A percentile compares a stretch with the other conserved stretches of the same genome.
Evolutionary conservation across 192 early-diverging fungal genomes (phyloP).

Genomic region (Entomortierella parvispora): DNA sequence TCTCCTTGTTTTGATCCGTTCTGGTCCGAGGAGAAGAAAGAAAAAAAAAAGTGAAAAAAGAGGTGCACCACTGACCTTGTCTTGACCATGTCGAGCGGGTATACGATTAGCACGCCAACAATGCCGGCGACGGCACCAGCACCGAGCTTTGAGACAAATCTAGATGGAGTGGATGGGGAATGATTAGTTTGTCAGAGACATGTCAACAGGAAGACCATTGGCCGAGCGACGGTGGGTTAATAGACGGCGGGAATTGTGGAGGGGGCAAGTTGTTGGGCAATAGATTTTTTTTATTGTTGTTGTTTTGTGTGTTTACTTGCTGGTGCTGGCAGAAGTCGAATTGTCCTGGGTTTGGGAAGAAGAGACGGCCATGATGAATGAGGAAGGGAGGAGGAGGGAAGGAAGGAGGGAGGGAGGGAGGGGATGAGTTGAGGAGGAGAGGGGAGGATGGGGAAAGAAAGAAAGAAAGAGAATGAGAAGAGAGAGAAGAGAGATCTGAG

Average conservation of each 20-base stretch:
- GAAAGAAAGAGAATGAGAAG: constrained; percentile 44
- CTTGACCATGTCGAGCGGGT: constrained; percentile 79
- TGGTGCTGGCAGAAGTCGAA: constrained; percentile 2
- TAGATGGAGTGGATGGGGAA: not conserved
- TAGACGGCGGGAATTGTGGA: not conserved
- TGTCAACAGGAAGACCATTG: no score
- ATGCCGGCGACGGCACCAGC: constrained; percentile 71
- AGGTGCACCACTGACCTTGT: constrained; percentile 47
- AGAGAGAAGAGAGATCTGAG: constrained; percentile 1
- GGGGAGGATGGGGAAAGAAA: constrained; percentile 17
- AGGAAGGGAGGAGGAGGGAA: not conserved
- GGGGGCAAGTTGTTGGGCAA: no score
- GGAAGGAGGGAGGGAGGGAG: constrained; percentile 22
- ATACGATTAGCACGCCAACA: constrained; percentile 68
- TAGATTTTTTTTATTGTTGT: not conserved
- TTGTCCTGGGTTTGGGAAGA: not conserved
- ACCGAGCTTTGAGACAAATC: constrained; percentile 53
- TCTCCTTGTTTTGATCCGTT: not conserved
- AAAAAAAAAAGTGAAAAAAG: constrained; percentile 2
- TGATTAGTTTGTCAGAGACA: not conserved
- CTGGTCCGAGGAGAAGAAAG: not conserved
- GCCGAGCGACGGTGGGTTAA: no score
- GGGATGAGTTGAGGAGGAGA: constrained; percentile 14
- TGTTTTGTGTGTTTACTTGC: constrained; percentile 14
- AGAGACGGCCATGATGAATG: not conserved